A percentile compares a stretch with the other conserved stretches of the same genome.
Evolutionary conservation across 129 eudicot genomes (phyloP).

Genomic region (Scalesia atractyloides): DNA sequence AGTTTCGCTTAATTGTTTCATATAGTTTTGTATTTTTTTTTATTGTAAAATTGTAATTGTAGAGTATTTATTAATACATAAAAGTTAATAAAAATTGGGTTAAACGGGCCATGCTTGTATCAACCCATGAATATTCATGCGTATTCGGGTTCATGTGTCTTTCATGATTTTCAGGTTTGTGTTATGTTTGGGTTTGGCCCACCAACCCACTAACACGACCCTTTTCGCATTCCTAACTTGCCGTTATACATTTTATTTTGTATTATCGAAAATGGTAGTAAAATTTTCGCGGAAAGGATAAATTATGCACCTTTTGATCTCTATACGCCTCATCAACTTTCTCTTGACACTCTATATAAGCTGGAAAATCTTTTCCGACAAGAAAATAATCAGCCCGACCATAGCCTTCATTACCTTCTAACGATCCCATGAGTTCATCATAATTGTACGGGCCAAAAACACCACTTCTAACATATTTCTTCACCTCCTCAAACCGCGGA

Average conservation of each 20-base stretch:
- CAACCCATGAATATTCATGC: no score
- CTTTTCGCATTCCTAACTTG: no score
- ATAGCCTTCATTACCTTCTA: constrained; percentile 76
- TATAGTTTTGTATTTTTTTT: no score
- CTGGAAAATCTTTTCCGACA: constrained; percentile 77
- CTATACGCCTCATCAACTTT: constrained; percentile 63
- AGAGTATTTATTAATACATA: no score
- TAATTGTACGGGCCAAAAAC: constrained; percentile 60
- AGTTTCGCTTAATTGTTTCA: no score
- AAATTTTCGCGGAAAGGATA: neutral
- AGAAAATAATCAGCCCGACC: constrained; percentile 81
- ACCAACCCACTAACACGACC: no score
- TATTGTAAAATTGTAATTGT: no score
- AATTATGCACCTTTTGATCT: constrained; percentile 53
- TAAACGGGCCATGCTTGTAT: no score
- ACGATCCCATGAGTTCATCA: constrained; percentile 69
- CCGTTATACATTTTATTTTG: neutral
- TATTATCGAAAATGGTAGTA: neutral
- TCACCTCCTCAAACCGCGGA: constrained; percentile 65
- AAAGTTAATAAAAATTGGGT: no score
- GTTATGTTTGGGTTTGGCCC: no score
- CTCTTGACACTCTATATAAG: constrained; percentile 67
- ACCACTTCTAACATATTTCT: constrained; percentile 62
- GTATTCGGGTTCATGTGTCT: no score
- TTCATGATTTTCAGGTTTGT: no score